A percentile compares a stretch with the other conserved stretches of the same genome.
phyloP scores from a whole-genome alignment of 192 early-diverging fungal genomes.

The Thamnidium elegans region DNA sequence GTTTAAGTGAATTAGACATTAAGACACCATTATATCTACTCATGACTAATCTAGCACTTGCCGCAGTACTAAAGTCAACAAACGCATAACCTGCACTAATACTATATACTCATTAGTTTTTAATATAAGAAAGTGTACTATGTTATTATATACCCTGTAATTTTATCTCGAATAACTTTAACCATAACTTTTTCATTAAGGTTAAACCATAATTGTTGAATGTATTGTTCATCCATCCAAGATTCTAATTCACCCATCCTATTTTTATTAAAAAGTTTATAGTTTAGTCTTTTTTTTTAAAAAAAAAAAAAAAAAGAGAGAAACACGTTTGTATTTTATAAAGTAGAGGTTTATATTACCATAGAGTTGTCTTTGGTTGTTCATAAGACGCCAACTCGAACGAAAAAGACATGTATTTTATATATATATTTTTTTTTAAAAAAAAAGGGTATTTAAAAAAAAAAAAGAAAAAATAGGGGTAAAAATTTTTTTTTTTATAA shows the following conservation, averaged over 20 bases:
- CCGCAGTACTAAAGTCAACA: conserved; percentile 74
- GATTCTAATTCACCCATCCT: conserved; percentile 96
- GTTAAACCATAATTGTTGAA: conserved; percentile 80
- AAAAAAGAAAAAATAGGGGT: too few relatives aligned
- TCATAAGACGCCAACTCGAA: background rate
- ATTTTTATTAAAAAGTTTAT: background rate
- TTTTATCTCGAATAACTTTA: conserved; percentile 93
- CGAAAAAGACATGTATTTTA: background rate
- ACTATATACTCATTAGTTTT: conserved; percentile 20
- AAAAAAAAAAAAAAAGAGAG: background rate
- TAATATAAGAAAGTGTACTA: background rate
- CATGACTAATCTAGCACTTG: conserved; percentile 68
- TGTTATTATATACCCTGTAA: conserved; percentile 60
- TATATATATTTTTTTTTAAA: too few relatives aligned
- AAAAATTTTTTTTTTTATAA: too few relatives aligned
- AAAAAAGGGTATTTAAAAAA: too few relatives aligned
- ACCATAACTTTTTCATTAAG: conserved; percentile 85
- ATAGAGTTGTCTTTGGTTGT: conserved; percentile 15
- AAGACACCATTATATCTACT: conserved; percentile 69
- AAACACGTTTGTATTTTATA: background rate
- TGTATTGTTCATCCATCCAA: conserved; percentile 97
- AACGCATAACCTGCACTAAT: conserved; percentile 89
- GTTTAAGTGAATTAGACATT: conserved; percentile 76
- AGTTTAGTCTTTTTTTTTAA: background rate
- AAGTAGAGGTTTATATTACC: conserved; percentile 2